phyloP scores from a whole-genome alignment of 768 basidiomycete species.

The Lepiota venenata region DNA sequence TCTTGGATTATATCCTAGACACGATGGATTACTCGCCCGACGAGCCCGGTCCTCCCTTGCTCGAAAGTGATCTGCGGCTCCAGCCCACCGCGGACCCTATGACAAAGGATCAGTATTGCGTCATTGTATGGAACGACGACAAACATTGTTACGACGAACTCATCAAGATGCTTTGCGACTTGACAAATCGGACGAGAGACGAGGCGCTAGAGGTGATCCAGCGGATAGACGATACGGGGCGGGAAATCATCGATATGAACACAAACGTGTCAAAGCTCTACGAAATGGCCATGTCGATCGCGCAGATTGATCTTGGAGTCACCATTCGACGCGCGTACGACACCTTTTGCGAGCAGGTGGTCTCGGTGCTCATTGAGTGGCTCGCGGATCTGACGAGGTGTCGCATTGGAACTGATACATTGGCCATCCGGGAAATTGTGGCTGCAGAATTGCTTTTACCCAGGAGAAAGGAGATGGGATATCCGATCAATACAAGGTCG shows the following conservation, averaged over 20 bases:
- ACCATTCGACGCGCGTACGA: constrained; percentile 86
- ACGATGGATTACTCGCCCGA: constrained; percentile 82
- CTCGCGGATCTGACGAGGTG: constrained; percentile 75
- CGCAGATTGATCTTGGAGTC: constrained; percentile 89
- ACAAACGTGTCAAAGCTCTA: constrained; percentile 51
- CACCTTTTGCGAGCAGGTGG: constrained; percentile 85
- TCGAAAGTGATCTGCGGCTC: constrained; percentile 66
- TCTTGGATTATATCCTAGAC: constrained; percentile 80
- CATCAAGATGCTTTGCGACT: constrained; percentile 64
- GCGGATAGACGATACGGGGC: constrained; percentile 73
- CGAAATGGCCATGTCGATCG: constrained; percentile 74
- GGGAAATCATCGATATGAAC: constrained; percentile 81
- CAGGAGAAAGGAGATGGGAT: constrained; percentile 42
- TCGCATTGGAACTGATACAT: constrained; percentile 61
- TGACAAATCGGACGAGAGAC: constrained; percentile 46
- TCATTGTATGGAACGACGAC: constrained; percentile 96
- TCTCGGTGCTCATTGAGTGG: constrained; percentile 83
- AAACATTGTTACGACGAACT: constrained; percentile 93
- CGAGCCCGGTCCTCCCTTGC: constrained; percentile 62
- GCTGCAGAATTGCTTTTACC: constrained; percentile 66
- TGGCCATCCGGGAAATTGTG: constrained; percentile 70
- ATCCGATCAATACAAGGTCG: constrained; percentile 22
- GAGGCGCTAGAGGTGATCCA: constrained; percentile 56
- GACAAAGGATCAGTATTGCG: constrained; percentile 74
- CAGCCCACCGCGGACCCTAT: constrained; percentile 78